phyloP scores from a whole-genome alignment of 768 basidiomycete genomes.

The Paxillus ammoniavirescens region DNA sequence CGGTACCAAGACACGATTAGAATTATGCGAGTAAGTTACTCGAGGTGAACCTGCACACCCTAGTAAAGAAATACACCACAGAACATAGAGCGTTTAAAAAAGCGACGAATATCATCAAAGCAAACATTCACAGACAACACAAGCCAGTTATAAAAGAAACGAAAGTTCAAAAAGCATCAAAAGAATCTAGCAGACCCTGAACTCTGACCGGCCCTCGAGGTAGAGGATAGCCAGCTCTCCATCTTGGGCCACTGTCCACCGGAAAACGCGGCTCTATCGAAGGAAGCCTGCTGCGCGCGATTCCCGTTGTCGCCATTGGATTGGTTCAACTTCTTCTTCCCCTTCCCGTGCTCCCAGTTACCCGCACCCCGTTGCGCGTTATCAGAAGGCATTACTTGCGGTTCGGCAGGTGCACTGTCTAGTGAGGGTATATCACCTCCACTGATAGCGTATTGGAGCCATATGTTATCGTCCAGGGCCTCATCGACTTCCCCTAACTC shows the following conservation, averaged over 20 bases:
- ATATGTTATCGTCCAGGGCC: slow-evolving; percentile 19
- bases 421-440: slow-evolving; percentile 21
- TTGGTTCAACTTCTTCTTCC: slow-evolving; percentile 19
- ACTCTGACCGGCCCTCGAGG: slow-evolving; percentile 27
- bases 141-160: background rate
- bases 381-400: slow-evolving; percentile 1
- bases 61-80: slow-evolving; percentile 26
- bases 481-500: slow-evolving; percentile 14
- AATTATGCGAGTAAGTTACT: slow-evolving; percentile 34
- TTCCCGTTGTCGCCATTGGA: slow-evolving; percentile 16
- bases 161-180: slow-evolving; percentile 14
- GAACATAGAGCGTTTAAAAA: slow-evolving; percentile 14
- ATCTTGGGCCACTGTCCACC: slow-evolving; percentile 34
- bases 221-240: slow-evolving; percentile 32
- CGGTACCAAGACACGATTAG: slow-evolving; percentile 19
- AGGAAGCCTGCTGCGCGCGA: slow-evolving; percentile 24
- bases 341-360: slow-evolving; percentile 24
- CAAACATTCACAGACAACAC: background rate
- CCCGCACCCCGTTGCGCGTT: slow-evolving; percentile 5
- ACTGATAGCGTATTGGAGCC: slow-evolving; percentile 31
- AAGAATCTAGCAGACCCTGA: slow-evolving; percentile 31
- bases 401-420: slow-evolving; percentile 2
- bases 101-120: slow-evolving; percentile 3
- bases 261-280: slow-evolving; percentile 26
- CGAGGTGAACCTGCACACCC: slow-evolving; percentile 28